phyloP scores from a whole-genome alignment of 371 early-diverging fungal genomes.

The Blakeslea trispora region DNA sequence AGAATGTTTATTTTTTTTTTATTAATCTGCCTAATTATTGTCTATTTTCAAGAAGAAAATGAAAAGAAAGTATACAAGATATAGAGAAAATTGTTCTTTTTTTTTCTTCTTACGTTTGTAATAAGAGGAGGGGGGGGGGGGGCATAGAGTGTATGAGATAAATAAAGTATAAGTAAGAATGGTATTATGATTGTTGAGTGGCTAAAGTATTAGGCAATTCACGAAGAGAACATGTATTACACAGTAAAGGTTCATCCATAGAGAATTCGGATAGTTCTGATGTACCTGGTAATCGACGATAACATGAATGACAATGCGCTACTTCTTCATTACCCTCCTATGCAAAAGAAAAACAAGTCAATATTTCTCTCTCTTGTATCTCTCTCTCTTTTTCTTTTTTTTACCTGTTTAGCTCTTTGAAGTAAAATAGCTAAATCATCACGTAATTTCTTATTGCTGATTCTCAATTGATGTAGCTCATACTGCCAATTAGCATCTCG shows the following conservation, averaged over 20 bases:
- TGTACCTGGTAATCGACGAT: conserved; percentile 25
- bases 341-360: neutral
- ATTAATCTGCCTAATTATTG: too few species aligned
- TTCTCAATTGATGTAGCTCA: conserved; percentile 51
- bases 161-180: too few species aligned
- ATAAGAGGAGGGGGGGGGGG: too few species aligned
- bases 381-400: neutral
- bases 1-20: too few species aligned
- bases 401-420: conserved; percentile 24
- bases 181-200: neutral
- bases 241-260: conserved; percentile 20
- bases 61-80: too few species aligned
- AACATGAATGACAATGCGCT: conserved; percentile 15
- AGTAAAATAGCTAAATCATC: conserved; percentile 31
- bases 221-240: conserved; percentile 25
- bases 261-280: conserved; percentile 16
- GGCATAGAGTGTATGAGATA: too few species aligned
- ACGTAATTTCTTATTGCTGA: conserved; percentile 41
- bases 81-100: too few species aligned
- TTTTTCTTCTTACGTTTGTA: too few species aligned
- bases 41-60: too few species aligned
- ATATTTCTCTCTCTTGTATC: too few species aligned
- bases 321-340: conserved; percentile 22
- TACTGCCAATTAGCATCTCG: conserved; percentile 50
- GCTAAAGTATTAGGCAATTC: neutral